These are phyloP conservation scores for Iberis pinnata DNA, from an alignment of 345 rosid genomes.

Conservation along the genomic window DNA sequence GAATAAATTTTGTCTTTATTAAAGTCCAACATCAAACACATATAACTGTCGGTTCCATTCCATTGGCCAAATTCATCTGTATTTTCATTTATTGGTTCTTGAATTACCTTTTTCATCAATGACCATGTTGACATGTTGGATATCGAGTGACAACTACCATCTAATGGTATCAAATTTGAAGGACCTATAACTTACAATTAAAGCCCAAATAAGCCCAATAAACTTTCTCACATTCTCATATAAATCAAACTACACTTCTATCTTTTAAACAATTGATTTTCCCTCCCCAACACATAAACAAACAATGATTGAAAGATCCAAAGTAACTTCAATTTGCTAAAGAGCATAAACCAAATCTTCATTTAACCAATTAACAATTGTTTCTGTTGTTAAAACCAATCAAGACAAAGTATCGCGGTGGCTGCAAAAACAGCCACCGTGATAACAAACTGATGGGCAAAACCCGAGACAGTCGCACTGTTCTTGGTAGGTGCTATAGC, in stretches of 20 bases:
- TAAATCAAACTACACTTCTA: not conserved
- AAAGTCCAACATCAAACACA: constrained; percentile 5
- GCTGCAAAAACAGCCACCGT: constrained; percentile 4
- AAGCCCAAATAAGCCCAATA: constrained; percentile 27
- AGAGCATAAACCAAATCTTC: not conserved
- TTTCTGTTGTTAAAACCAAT: too few species aligned
- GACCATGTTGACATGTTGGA: constrained; percentile 9
- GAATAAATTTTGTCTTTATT: not conserved
- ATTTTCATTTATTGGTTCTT: constrained; percentile 20
- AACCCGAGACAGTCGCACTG: constrained; percentile 10
- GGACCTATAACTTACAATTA: not conserved
- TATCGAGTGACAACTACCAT: not conserved
- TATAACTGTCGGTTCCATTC: not conserved
- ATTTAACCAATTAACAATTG: not conserved
- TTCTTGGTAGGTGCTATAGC: constrained; percentile 35
- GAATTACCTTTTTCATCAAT: not conserved
- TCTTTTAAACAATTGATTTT: not conserved
- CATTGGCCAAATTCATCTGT: constrained; percentile 15
- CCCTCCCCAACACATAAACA: not conserved
- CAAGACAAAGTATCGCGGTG: too few species aligned
- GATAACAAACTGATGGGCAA: constrained; percentile 2
- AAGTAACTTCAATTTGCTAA: not conserved
- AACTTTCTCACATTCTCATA: too few species aligned
- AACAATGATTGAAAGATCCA: not conserved
- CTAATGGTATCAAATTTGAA: not conserved